phyloP scores from a whole-genome alignment of 768 basidiomycete species.

The Trametes sanguinea region DNA sequence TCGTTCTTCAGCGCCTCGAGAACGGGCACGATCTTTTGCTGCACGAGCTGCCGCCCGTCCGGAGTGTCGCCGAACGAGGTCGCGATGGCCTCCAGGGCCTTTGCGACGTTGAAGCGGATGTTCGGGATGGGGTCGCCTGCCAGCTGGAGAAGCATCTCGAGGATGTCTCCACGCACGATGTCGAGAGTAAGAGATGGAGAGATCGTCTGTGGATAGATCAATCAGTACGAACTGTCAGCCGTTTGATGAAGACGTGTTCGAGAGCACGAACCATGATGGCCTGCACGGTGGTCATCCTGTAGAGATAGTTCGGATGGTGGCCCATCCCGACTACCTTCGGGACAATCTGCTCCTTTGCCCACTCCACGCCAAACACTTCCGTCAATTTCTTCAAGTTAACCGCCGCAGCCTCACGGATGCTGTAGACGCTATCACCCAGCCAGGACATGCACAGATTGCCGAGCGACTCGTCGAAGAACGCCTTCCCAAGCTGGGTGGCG shows the following conservation, averaged over 20 bases:
- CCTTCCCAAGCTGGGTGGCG: conserved; percentile 94
- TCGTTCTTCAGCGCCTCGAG: conserved; percentile 88
- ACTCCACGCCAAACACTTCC: conserved; percentile 97
- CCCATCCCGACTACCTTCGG: conserved; percentile 99
- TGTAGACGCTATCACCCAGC: conserved; percentile 97
- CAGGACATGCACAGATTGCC: conserved; percentile 98
- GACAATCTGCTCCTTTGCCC: conserved; percentile 92
- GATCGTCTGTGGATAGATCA: conserved; percentile 67
- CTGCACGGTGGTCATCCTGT: conserved; percentile 98
- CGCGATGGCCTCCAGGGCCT: conserved; percentile 89
- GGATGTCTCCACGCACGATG: conserved; percentile 81
- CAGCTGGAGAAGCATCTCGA: conserved; percentile 80
- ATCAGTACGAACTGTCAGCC: conserved; percentile 8
- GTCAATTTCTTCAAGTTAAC: conserved; percentile 96
- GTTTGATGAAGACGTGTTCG: conserved; percentile 5
- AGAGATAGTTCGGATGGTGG: conserved; percentile 93
- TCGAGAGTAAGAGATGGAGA: conserved; percentile 84
- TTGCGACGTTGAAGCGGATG: conserved; percentile 98
- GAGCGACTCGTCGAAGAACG: conserved; percentile 97
- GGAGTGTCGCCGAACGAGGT: conserved; percentile 58
- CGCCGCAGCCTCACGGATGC: conserved; percentile 97
- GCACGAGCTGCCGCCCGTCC: conserved; percentile 76
- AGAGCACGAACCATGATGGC: conserved; percentile 81
- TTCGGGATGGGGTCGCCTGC: conserved; percentile 94
- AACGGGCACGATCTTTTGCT: conserved; percentile 74